Percentiles rank a stretch among this genome's conserved stretches.
Conservation (phyloP, 345 rosid species). For the Lumnitzera racemosa region DNA sequence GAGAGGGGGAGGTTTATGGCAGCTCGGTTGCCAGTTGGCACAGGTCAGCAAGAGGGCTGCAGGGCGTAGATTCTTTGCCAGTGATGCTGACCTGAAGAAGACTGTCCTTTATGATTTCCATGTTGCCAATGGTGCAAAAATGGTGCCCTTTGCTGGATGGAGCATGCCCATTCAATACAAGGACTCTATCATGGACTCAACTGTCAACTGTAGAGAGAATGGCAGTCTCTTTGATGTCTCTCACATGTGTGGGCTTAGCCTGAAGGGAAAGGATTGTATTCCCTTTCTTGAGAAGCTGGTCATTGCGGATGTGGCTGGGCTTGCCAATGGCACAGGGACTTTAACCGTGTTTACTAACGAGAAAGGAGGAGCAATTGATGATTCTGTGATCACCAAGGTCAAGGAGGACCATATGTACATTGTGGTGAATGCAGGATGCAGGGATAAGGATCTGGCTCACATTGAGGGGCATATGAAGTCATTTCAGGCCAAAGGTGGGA, state of each 20-base stretch:
- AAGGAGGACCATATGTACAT: slow-evolving; percentile 70
- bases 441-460: slow-evolving; percentile 98
- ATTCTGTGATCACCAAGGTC: slow-evolving; percentile 91
- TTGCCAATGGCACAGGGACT: slow-evolving; percentile 78
- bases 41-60: slow-evolving; percentile 64
- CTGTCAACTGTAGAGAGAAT: slow-evolving; percentile 81
- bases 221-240: slow-evolving; percentile 93
- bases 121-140: slow-evolving; percentile 74
- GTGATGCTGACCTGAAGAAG: slow-evolving; percentile 81
- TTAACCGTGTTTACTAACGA: slow-evolving; percentile 90
- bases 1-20: slow-evolving; percentile 96
- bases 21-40: slow-evolving; percentile 82
- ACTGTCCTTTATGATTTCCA: slow-evolving; percentile 89
- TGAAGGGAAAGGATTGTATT: slow-evolving; percentile 86
- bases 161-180: slow-evolving; percentile 99
- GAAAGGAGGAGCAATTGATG: slow-evolving; percentile 95
- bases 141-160: slow-evolving; percentile 99
- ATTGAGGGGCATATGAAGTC: slow-evolving; percentile 94
- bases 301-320: slow-evolving; percentile 89
- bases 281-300: slow-evolving; percentile 91
- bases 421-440: slow-evolving; percentile 98
- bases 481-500: slow-evolving; percentile 85
- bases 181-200: slow-evolving; percentile 95
- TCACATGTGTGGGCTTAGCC: slow-evolving; percentile 96
- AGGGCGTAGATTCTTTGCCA: slow-evolving; percentile 58